Evolutionary conservation across 345 rosid species (phyloP).

Genomic region (Rhodamnia rubescens): DNA sequence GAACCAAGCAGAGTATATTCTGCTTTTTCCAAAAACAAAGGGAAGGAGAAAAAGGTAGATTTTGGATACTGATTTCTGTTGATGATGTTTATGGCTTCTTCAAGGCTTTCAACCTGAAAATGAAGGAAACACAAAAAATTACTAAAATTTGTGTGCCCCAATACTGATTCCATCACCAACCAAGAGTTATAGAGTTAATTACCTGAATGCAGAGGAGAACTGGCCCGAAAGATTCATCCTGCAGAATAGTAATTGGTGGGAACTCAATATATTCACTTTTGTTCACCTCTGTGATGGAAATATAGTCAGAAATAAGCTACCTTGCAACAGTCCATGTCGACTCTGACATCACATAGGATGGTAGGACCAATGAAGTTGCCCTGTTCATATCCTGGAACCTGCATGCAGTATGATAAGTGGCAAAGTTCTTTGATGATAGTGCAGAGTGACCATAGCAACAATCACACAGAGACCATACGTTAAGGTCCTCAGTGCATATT

Average conservation of each 20-base stretch:
- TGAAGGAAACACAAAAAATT: background rate
- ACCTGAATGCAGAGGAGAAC: constrained; percentile 56
- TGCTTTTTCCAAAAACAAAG: background rate
- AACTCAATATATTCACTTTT: background rate
- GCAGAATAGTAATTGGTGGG: background rate
- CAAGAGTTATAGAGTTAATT: background rate
- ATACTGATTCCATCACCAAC: background rate
- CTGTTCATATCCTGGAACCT: constrained; percentile 50
- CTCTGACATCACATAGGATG: constrained; percentile 38
- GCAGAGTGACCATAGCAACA: background rate
- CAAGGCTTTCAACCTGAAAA: constrained; percentile 34
- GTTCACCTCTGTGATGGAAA: background rate
- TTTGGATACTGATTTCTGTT: constrained; percentile 36
- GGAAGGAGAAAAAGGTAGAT: background rate
- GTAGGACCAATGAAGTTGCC: constrained; percentile 63
- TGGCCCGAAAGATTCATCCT: constrained; percentile 50
- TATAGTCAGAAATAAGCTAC: constrained; percentile 7
- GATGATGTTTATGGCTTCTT: constrained; percentile 44
- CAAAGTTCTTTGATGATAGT: background rate
- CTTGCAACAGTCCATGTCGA: constrained; percentile 58
- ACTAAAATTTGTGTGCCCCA: background rate
- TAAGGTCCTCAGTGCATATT: background rate
- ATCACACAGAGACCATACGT: background rate
- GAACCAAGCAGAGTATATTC: background rate
- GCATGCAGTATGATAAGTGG: background rate